Conservation (phyloP, 371 early-diverging fungal species). For the Mucor circinelloides region DNA sequence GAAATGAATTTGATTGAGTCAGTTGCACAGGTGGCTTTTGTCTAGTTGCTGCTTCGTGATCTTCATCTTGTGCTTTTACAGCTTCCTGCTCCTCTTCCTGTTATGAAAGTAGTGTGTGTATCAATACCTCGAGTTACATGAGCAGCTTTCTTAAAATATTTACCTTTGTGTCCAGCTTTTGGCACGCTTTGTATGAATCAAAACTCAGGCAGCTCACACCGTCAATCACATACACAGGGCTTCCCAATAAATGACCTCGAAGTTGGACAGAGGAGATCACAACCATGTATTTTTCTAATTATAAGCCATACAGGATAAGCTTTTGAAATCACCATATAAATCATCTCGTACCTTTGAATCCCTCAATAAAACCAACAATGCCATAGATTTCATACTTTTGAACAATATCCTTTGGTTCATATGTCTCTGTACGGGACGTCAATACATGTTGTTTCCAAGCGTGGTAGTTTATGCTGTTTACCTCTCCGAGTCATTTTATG, state of each 20-base stretch:
- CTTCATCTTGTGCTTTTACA: slow-evolving; percentile 4
- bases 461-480: not conserved
- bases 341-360: slow-evolving; percentile 29
- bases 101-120: not conserved
- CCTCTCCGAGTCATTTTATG: slow-evolving; percentile 29
- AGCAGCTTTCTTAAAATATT: not conserved
- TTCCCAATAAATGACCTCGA: slow-evolving; percentile 49
- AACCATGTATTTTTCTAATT: slow-evolving; percentile 38
- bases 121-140: not conserved
- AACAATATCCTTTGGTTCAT: slow-evolving; percentile 19
- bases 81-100: slow-evolving; percentile 11
- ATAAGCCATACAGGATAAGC: no score
- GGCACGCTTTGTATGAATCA: slow-evolving; percentile 29
- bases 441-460: not conserved
- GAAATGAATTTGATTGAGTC: slow-evolving; percentile 29
- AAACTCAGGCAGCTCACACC: slow-evolving; percentile 50
- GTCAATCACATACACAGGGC: slow-evolving; percentile 49
- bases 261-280: slow-evolving; percentile 48
- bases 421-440: slow-evolving; percentile 2
- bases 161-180: slow-evolving; percentile 27
- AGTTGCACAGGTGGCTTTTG: slow-evolving; percentile 16
- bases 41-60: not conserved
- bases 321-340: no score
- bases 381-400: slow-evolving; percentile 41
- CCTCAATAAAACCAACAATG: slow-evolving; percentile 44